Evolutionary conservation across 257 asterid species (phyloP), one percentile per base, ranked within the genome.

Genomic region (Mitragyna speciosa): DNA sequence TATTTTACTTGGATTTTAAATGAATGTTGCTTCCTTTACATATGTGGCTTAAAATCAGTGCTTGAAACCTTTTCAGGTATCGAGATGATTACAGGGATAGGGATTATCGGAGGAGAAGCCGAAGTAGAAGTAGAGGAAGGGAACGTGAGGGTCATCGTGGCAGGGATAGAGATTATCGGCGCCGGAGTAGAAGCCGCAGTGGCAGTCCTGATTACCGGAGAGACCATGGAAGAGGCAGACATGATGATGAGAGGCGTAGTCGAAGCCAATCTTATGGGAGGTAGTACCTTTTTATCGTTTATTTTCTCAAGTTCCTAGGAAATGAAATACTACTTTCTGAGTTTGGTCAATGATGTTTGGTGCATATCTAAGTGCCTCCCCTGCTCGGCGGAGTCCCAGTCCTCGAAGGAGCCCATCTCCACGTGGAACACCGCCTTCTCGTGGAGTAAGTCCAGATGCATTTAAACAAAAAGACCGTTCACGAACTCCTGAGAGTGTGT

Each of bases 391-490:
- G 14, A 89, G 97, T 77, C 92, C 82, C 19, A 89, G 92, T 88
- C 96, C 97, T n/a, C 87, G 83, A 49, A 87, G 91, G 87, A 89
- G 94, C 83, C 92, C 83, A 73, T 87, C 97, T 82, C 97, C 97
- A 4, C 87, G 86, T 78, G 87, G 87, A 84, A 67, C 86, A 17
- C 81, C 92, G 47, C 88, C 86, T 43, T 85, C 97, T 8, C 87
- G 89, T 87, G 92, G 81, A 75, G 92, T 67, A 79, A 96, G 94
- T 84, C 97, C 98, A 22, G 92, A 78, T 86, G 84, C 78, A 36
- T 87, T 73, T 49, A 82, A 73, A 79, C 81, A 72, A 70, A 91
- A 86, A 75, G 95, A 86, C 49, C 88, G 90, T 9, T 87, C 96
- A 39, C 77, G 84, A 47, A 83, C 92, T 73, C 95, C 96, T 28